Percentiles rank a stretch among this genome's conserved stretches.
These are phyloP conservation scores for Fusarium sp. DNA, from an alignment of 2,329 filamentous ascomycete genomes.

Conservation along the genomic window DNA sequence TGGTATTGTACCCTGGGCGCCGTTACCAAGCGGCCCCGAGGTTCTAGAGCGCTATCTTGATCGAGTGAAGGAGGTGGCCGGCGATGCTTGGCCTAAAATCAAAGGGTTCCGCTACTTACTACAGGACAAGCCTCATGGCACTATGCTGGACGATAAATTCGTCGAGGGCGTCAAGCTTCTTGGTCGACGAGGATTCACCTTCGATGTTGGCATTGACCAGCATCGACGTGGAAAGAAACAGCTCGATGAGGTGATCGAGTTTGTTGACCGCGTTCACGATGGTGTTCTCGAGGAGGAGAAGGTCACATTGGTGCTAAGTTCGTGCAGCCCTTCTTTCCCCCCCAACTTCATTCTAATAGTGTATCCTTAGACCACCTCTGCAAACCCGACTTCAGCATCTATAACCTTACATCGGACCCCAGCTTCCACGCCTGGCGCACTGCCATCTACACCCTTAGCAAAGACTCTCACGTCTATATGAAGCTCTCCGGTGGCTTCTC, in stretches of 20 bases:
- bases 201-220: constrained; percentile 87
- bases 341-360: constrained; percentile 9
- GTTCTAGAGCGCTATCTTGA: constrained; percentile 72
- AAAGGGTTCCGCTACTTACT: constrained; percentile 85
- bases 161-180: constrained; percentile 73
- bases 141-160: constrained; percentile 70
- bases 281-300: constrained; percentile 67
- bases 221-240: constrained; percentile 79
- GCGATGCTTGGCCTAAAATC: constrained; percentile 71
- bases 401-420: constrained; percentile 63
- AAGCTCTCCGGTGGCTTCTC: constrained; percentile 90
- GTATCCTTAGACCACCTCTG: constrained; percentile 78
- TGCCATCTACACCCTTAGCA: constrained; percentile 73
- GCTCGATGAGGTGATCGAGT: constrained; percentile 74
- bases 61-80: constrained; percentile 67
- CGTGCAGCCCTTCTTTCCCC: constrained; percentile 36
- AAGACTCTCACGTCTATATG: constrained; percentile 76
- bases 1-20: constrained; percentile 87
- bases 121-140: constrained; percentile 76
- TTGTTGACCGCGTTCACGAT: constrained; percentile 74
- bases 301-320: constrained; percentile 76
- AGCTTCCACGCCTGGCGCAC: constrained; percentile 75
- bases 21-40: constrained; percentile 70
- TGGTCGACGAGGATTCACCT: constrained; percentile 70
- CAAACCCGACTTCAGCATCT: constrained; percentile 80